Conservation (phyloP, 164 flowering plant genomes). For the Dillenia suffruticosa region DNA sequence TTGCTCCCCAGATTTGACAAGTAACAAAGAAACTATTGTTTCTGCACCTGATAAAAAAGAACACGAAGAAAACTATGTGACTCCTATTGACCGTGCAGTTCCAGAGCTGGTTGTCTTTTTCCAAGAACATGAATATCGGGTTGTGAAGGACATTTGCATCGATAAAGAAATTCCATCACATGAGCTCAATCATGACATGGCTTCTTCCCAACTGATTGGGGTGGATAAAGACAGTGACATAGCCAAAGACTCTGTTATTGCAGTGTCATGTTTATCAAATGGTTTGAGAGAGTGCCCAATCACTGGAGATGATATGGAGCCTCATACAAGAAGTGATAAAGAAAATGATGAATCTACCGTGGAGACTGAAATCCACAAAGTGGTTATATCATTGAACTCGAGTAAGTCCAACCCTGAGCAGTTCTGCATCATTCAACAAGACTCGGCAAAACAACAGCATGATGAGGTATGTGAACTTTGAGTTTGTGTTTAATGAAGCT, state of each 20-base stretch:
- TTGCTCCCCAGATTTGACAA: constrained; percentile 13
- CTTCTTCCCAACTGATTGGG: constrained; percentile 9
- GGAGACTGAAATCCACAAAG: constrained; percentile 14
- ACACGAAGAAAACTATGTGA: constrained; percentile 36
- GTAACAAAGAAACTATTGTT: constrained; percentile 10
- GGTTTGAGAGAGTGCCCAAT: constrained; percentile 9
- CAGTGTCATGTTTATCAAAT: constrained; percentile 3
- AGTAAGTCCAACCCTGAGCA: not conserved
- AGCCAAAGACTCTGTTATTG: constrained; percentile 12
- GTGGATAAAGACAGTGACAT: constrained; percentile 15
- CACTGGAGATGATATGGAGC: not conserved
- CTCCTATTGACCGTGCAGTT: constrained; percentile 36
- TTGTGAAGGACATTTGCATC: constrained; percentile 55
- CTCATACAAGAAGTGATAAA: constrained; percentile 5
- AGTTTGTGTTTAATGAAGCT: not conserved
- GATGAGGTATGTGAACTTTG: constrained; percentile 29
- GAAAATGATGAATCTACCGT: constrained; percentile 10
- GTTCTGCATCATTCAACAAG: constrained; percentile 9
- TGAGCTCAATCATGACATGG: constrained; percentile 10
- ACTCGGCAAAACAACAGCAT: constrained; percentile 13
- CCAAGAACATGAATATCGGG: constrained; percentile 34
- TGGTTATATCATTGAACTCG: not conserved
- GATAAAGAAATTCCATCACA: constrained; percentile 53
- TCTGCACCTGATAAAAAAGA: constrained; percentile 20
- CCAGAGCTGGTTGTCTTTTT: constrained; percentile 41